Base-by-base conservation (phyloP, 345 rosid species). In the Geranium rotundifolium region DNA sequence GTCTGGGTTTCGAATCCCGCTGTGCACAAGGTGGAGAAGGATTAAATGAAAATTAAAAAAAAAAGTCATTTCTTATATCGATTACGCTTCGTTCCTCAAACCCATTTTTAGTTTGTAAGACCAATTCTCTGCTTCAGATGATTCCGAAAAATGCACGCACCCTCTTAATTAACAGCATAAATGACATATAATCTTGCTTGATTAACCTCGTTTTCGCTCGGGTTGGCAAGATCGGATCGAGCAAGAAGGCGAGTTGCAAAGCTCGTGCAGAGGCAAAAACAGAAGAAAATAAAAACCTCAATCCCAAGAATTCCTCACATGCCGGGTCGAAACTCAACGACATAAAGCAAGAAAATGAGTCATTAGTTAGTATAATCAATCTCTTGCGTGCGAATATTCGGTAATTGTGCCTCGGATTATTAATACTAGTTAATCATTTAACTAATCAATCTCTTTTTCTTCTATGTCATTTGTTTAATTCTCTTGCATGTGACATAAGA, bases 321-420 rank as follows among this genome's bases (percentile, higher is more conserved):
- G 89, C 80, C 54, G 71, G 64, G 72, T 64, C 65, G 75, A 63
- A 68, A 70, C 73, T 67, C 64, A 69, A 73, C 65, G 68, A 56
- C n/a, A 63, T 50, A 71, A 34, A 64, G 56, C 41, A 34, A 34
- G 65, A 65, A 17, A 41, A 64, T 52, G 67, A 60, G 27, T 41
- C 23, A 57, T 34, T 41, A 41, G 0, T n/a, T 13, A 19, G 2
- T 17, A 17, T 50, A 65, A 55, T 16, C 54, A 39, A 60, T 62
- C 79, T 60, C 63, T 64, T 79, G 81, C 84, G 86, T 77, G 86
- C 84, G 89, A 84, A 84, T 84, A 84, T 79, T 81, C 83, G 84
- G 60, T 75, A 77, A 55, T 65, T 63, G 81, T 30, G 74, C 76
- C 73, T 5, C 37, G 41, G 54, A 18, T 49, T 63, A 66, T 65